Evolutionary conservation across 768 basidiomycete genomes (phyloP), one percentile per base, ranked within the genome.

Genomic region (Heimioporus sp.): DNA sequence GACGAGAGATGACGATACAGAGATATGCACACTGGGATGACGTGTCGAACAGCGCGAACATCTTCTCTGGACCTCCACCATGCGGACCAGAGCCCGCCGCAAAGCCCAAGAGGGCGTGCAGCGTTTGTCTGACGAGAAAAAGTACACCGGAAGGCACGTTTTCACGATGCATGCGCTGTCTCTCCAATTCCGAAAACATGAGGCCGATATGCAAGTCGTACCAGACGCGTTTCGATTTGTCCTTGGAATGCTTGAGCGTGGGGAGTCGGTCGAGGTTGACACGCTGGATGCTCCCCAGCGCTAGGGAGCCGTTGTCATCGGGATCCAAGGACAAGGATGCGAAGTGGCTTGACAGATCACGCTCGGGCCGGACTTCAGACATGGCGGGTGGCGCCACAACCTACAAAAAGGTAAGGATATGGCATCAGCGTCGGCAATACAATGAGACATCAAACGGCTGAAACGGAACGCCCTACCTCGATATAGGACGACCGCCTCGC

Each of bases 401-500:
- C 66, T 54, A n/a, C 38, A 38, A 16, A 36, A 31, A 10, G 17
- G 8, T 15, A 42, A 34, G 9, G 34, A 46, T n/a, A 42, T 24
- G 24, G 24, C 7, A 8, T 5, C 16, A 15, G 30, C 8, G 17
- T 8, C 43, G 8, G n/a, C 7, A 16, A 20, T 15, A 30, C 2
- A 6, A 24, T 49, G 10, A 19, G 12, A 15, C 39, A 5, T 0
- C 12, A 5, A 24, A 24, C 24, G 24, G 24, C 24, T 24, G 24
- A 24, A 24, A 5, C 24, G 15, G 1, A 45, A 10, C 28, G 4
- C 53, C 59, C 21, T 34, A 65, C 71, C 60, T 69, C 71, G 1
- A 85, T 65, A 46, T 80, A 84, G 3, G 65, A 70, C 0, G 81
- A 82, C 50, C 74, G 78, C 30, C 82, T 71, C 9, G 81, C 81